Evolutionary conservation across 345 rosid species (phyloP), one percentile per base, ranked within the genome.

Genomic region (Eucalyptus marginata): DNA sequence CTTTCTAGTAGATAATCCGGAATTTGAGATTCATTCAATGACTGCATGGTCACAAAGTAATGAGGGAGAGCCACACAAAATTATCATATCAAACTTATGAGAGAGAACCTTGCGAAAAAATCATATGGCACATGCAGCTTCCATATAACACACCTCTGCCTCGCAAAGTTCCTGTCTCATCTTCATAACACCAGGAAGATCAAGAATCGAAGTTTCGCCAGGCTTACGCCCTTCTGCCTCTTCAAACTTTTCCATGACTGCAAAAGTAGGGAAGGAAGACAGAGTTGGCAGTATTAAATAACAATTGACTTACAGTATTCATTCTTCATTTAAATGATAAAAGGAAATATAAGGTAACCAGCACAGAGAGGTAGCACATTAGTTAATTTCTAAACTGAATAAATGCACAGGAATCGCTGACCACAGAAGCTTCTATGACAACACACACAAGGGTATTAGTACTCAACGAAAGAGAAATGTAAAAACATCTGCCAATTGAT

Each of bases 241-340:
- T 92, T 95, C 98, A 90, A 96, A 96, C 90, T 46, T 90, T 90
- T 97, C 99, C 27, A 98, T 93, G 84, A 97, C 99, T 98, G 93
- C 88, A 91, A 71, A 79, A 25, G 86, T 3, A 87, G 31, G 47
- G n/a, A 49, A 88, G 33, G 66, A 36, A 71, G 44, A 33, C 29
- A n/a, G 22, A 43, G 40, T 86, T 52, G 58, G 4, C 27, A 16
- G 46, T 50, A 46, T 15, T 56, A 86, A 33, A 43, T 49, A 86
- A 51, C 10, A n/a, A 86, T 51, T 33, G 66, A 43, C n/a, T 51
- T n/a, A 8, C 66, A 8, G 3, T 27, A 31, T 86, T 86, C 46
- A 49, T 43, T 31, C n/a, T 50, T 10, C 40, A 5, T 50, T 86
- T 9, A 24, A 50, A 50, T 49, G 59, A 49, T 25, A 50, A n/a